These are phyloP conservation scores for Setomelanomma holmii DNA, from an alignment of 2,329 filamentous ascomycete species.

Conservation along the genomic window DNA sequence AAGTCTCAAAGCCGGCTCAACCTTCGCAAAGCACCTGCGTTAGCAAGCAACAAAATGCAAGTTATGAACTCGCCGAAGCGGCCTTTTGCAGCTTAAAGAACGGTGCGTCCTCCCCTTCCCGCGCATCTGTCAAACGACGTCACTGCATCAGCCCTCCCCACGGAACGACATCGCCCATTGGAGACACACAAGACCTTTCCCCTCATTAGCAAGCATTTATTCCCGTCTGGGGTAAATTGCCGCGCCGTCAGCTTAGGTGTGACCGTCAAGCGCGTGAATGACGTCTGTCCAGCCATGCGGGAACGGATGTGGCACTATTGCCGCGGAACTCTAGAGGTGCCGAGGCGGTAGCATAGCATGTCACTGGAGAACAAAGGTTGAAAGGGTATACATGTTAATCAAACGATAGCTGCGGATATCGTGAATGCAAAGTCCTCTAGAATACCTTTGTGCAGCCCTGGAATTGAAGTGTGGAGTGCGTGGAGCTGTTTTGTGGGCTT, in stretches of 20 bases:
- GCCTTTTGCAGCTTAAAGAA: conserved; percentile 9
- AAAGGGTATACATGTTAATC: background rate
- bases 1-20: background rate
- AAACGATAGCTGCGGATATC: too few relatives aligned
- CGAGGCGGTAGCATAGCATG: background rate
- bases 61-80: background rate
- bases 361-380: background rate
- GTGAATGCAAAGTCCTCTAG: background rate
- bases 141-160: conserved; percentile 8
- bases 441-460: background rate
- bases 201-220: conserved; percentile 13
- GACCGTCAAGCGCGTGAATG: conserved; percentile 16
- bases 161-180: conserved; percentile 7
- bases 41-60: background rate
- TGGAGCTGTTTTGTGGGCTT: conserved; percentile 10
- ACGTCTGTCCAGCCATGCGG: conserved; percentile 14
- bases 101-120: conserved; percentile 6
- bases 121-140: conserved; percentile 13
- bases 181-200: conserved; percentile 8
- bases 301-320: conserved; percentile 7
- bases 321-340: background rate
- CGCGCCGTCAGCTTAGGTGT: conserved; percentile 13
- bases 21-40: background rate
- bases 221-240: conserved; percentile 8
- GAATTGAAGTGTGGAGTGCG: conserved; percentile 7